phyloP scores from a whole-genome alignment of 2,329 filamentous ascomycete species.

The Colletotrichum scovillei region DNA sequence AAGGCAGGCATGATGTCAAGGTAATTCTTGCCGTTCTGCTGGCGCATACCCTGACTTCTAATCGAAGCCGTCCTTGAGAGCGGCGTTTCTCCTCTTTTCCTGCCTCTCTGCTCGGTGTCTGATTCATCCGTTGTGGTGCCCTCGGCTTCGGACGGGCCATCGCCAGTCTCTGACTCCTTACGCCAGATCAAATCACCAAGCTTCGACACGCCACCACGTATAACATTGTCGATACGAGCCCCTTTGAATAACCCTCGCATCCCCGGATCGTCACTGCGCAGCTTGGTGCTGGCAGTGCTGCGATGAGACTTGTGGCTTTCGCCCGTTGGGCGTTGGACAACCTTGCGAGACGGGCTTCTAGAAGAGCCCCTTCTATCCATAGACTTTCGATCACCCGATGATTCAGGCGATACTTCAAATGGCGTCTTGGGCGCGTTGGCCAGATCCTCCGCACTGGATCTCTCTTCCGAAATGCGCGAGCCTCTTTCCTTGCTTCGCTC shows the following conservation, averaged over 20 bases:
- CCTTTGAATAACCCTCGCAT: conserved; percentile 83
- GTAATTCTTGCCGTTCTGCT: conserved; percentile 55
- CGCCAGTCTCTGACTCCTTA: conserved; percentile 54
- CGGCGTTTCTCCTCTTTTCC: conserved; percentile 45
- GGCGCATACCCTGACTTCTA: conserved; percentile 41
- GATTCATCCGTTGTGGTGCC: conserved; percentile 60
- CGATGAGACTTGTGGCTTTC: conserved; percentile 61
- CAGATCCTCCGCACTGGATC: conserved; percentile 40
- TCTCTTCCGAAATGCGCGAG: conserved; percentile 41
- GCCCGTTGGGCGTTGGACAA: conserved; percentile 50
- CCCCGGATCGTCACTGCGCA: conserved; percentile 58
- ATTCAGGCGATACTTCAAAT: conserved; percentile 27
- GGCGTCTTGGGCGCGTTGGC: conserved; percentile 42
- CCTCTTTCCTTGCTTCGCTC: conserved; percentile 62
- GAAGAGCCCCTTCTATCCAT: conserved; percentile 45
- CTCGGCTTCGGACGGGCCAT: conserved; percentile 46
- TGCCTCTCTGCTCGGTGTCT: conserved; percentile 56
- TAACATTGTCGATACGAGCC: conserved; percentile 77
- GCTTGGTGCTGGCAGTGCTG: conserved; percentile 61
- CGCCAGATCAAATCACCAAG: conserved; percentile 69
- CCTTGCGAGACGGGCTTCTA: conserved; percentile 52
- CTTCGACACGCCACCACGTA: conserved; percentile 69
- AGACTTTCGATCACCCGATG: conserved; percentile 36
- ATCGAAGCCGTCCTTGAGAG: conserved; percentile 35
- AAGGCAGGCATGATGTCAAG: conserved; percentile 66